phyloP scores from a whole-genome alignment of 176 grass and related monocot species.

The Carex cristatella region DNA sequence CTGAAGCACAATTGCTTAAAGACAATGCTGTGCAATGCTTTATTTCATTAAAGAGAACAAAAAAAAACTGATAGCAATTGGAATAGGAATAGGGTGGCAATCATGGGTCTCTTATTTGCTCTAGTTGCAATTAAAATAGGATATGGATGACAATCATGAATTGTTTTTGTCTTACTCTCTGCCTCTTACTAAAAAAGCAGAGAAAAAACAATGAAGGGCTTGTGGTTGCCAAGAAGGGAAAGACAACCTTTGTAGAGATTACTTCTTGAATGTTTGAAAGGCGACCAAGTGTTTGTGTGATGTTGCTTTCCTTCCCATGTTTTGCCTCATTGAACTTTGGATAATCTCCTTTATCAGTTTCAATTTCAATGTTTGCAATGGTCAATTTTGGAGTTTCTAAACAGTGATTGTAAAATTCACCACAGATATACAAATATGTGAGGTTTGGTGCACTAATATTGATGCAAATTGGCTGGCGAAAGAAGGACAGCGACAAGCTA shows the following conservation, averaged over 20 bases:
- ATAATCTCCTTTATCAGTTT: background rate
- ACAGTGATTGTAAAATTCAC: slow-evolving; percentile 6
- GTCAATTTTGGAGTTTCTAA: slow-evolving; percentile 11
- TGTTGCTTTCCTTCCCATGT: slow-evolving; percentile 9
- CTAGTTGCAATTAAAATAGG: background rate
- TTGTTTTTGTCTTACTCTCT: background rate
- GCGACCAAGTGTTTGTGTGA: slow-evolving; percentile 28
- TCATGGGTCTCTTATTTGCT: background rate
- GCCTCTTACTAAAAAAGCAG: background rate
- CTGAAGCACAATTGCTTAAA: too few relatives aligned
- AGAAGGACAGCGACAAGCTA: background rate
- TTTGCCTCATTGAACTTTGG: background rate
- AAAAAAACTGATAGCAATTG: too few relatives aligned
- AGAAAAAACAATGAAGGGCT: background rate
- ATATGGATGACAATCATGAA: background rate
- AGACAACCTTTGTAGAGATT: too few relatives aligned
- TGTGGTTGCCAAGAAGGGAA: background rate
- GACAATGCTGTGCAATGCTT: too few relatives aligned
- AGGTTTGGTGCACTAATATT: slow-evolving; percentile 42
- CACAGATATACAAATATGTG: slow-evolving; percentile 26
- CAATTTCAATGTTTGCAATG: slow-evolving; percentile 1
- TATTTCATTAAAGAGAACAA: too few relatives aligned
- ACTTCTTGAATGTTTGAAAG: slow-evolving; percentile 30
- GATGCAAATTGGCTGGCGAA: background rate
- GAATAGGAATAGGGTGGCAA: too few relatives aligned